These are phyloP conservation scores for Pichia sp. DNA, from an alignment of 1,139 yeast genomes.

Conservation along the genomic window DNA sequence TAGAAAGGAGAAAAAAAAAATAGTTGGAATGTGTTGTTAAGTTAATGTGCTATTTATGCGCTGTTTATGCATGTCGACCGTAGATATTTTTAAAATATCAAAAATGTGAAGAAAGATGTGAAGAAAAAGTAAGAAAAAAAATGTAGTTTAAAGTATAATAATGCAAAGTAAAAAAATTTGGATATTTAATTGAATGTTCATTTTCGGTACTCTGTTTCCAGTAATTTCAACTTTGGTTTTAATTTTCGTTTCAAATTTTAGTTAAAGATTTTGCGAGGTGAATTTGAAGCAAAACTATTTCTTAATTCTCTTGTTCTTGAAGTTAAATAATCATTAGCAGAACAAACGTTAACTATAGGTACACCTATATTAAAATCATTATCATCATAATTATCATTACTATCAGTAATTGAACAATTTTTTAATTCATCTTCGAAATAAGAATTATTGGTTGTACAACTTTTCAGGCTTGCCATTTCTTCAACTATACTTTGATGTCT, in stretches of 20 bases:
- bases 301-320: slow-evolving; percentile 20
- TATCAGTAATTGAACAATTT: slow-evolving; percentile 2
- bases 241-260: background rate
- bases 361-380: background rate
- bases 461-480: slow-evolving; percentile 17
- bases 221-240: no score
- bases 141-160: no score
- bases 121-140: no score
- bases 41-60: no score
- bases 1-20: background rate
- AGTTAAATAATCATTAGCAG: slow-evolving; percentile 24
- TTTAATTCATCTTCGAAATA: slow-evolving; percentile 23
- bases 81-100: no score
- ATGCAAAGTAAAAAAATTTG: no score
- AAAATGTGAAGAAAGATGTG: no score
- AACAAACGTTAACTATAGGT: slow-evolving; percentile 20
- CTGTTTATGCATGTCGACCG: no score
- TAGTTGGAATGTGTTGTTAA: background rate
- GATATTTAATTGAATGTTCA: no score
- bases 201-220: no score
- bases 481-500: slow-evolving; percentile 14
- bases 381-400: background rate
- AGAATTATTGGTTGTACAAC: slow-evolving; percentile 17
- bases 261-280: background rate
- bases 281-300: slow-evolving; percentile 10